A percentile compares a stretch with the other conserved stretches of the same genome.
These are phyloP conservation scores for Aciculosporium take DNA, from an alignment of 2,329 filamentous ascomycete genomes.

Conservation along the genomic window DNA sequence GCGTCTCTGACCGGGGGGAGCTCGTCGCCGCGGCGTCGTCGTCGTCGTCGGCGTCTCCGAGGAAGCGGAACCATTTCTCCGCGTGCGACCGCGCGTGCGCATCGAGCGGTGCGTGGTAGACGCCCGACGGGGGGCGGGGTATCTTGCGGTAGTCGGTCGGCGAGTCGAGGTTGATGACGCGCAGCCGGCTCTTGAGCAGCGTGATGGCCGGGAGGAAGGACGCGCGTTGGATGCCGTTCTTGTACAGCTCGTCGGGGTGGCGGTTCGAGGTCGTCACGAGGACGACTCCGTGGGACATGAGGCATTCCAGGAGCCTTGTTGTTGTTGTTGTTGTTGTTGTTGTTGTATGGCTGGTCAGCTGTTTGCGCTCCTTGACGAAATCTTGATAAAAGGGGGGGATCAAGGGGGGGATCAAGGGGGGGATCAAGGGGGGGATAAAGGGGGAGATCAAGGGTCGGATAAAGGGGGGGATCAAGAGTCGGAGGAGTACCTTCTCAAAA, in stretches of 20 bases:
- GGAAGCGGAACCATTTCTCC: conserved; percentile 88
- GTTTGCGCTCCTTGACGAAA: too few species aligned
- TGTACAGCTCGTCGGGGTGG: conserved; percentile 93
- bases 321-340: too few species aligned
- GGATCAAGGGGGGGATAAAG: neutral
- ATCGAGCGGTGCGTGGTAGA: conserved; percentile 85
- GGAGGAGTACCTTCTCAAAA: conserved; percentile 54
- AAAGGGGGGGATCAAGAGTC: neutral
- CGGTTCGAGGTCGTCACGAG: conserved; percentile 92
- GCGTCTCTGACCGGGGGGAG: conserved; percentile 65
- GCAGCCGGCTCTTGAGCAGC: conserved; percentile 68
- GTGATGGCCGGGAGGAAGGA: conserved; percentile 94
- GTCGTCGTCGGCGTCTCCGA: conserved; percentile 63
- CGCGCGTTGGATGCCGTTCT: conserved; percentile 91
- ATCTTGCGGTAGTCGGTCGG: conserved; percentile 96
- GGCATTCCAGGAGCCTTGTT: conserved; percentile 58
- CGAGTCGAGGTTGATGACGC: conserved; percentile 88
- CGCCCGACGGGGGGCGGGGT: conserved; percentile 77
- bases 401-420: neutral
- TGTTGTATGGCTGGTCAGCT: too few species aligned
- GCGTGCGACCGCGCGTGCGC: conserved; percentile 64
- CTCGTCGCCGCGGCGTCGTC: conserved; percentile 24
- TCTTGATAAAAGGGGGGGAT: too few species aligned
- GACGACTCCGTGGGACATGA: conserved; percentile 96
- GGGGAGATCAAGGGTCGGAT: too few species aligned